Conservation (phyloP, 208 protist species). For the Wallacemonas sp. region DNA sequence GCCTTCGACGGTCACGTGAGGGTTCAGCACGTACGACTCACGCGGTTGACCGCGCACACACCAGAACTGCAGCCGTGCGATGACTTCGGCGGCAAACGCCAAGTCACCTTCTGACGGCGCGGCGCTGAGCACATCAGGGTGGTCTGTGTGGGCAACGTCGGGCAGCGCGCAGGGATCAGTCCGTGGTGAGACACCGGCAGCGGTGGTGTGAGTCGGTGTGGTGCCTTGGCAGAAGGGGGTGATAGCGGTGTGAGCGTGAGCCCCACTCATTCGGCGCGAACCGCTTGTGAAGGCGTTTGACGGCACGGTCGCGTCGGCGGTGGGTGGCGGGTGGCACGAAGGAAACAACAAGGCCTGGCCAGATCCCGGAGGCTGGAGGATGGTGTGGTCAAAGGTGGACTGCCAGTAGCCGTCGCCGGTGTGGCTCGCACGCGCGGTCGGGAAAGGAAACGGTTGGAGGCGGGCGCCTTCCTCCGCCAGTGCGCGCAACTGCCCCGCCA, state of each 20-base stretch:
- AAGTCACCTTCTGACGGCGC: conserved; percentile 44
- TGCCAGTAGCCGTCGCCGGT: conserved; percentile 8
- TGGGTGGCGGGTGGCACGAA: neutral
- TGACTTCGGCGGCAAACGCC: conserved; percentile 61
- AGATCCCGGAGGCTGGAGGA: conserved; percentile 41
- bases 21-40: conserved; percentile 19
- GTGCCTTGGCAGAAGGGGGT: neutral
- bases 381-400: conserved; percentile 40
- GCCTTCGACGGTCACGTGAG: neutral
- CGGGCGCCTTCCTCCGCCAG: too few species aligned
- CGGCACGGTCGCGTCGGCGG: neutral
- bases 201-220: too few species aligned
- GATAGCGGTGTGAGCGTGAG: neutral
- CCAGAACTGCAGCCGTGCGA: conserved; percentile 70
- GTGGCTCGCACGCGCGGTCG: too few species aligned
- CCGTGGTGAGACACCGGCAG: too few species aligned
- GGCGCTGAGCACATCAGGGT: neutral
- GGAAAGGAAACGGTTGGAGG: too few species aligned
- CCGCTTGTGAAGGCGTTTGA: neutral
- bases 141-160: neutral
- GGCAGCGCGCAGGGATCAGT: neutral
- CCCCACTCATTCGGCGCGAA: neutral
- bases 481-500: too few species aligned
- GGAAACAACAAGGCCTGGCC: conserved; percentile 22
- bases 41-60: conserved; percentile 54